Evolutionary conservation across 495 filamentous ascomycete genomes (phyloP).

Genomic region (Cercophora newfieldiana): DNA sequence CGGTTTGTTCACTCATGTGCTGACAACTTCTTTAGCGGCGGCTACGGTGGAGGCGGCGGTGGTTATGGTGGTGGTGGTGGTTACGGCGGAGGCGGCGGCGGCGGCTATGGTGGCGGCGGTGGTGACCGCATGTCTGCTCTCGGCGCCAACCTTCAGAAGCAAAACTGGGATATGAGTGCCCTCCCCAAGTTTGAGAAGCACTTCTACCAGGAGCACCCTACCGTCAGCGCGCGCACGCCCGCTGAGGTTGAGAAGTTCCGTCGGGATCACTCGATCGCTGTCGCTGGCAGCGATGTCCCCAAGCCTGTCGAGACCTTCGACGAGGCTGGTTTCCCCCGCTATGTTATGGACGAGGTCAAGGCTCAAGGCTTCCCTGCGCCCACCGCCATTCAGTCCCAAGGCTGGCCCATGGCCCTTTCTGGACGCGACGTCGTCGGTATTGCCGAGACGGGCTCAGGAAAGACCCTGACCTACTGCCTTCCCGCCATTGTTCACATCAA

Average conservation of each 20-base stretch:
- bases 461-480: conserved; percentile 97
- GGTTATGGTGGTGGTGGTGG: conserved; percentile 37
- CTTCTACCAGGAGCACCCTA: conserved; percentile 93
- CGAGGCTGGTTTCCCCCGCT: conserved; percentile 93
- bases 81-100: conserved; percentile 50
- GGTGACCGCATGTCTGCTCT: conserved; percentile 94
- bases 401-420: conserved; percentile 98
- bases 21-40: conserved; percentile 33
- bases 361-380: conserved; percentile 90
- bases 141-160: conserved; percentile 79
- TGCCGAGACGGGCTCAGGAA: conserved; percentile 98
- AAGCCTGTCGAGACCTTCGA: conserved; percentile 95
- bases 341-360: conserved; percentile 98
- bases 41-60: conserved; percentile 29
- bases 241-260: conserved; percentile 87
- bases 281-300: conserved; percentile 76
- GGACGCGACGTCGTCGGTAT: conserved; percentile 99
- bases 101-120: conserved; percentile 59
- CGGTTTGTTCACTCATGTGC: conserved; percentile 17
- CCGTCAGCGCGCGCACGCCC: conserved; percentile 69
- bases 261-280: conserved; percentile 72
- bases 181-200: conserved; percentile 98
- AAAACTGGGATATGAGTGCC: conserved; percentile 76
- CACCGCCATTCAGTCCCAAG: conserved; percentile 95
- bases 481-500: conserved; percentile 99